Conservation (phyloP, 2,329 filamentous ascomycete genomes). For the Epichloe brachyelytri region DNA sequence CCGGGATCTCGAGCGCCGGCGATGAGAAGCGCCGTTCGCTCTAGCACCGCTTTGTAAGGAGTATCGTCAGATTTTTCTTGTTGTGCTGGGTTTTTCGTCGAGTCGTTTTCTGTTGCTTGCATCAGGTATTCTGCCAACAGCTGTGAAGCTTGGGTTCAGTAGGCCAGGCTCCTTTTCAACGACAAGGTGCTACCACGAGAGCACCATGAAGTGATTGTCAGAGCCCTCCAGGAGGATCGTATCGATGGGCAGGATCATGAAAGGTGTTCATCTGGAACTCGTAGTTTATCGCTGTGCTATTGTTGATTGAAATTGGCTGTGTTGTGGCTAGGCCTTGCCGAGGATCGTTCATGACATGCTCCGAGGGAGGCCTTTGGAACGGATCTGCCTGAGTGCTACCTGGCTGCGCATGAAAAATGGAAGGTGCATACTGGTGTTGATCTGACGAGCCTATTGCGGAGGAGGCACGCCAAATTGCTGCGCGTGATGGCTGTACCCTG, state of each 20-base stretch:
- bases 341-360: constrained; percentile 13
- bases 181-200: neutral
- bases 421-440: constrained; percentile 4
- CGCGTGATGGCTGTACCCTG: constrained; percentile 14
- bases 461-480: constrained; percentile 2
- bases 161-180: neutral
- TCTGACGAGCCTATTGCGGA: constrained; percentile 3
- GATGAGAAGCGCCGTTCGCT: no score
- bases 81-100: no score
- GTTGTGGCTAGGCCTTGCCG: constrained; percentile 9
- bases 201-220: constrained; percentile 8
- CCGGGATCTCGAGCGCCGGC: no score
- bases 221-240: constrained; percentile 11
- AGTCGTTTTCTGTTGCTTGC: no score
- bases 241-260: constrained; percentile 9
- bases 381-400: constrained; percentile 1
- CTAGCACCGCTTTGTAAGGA: no score
- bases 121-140: no score
- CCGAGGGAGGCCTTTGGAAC: constrained; percentile 9
- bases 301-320: constrained; percentile 11
- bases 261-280: constrained; percentile 14
- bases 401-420: constrained; percentile 1
- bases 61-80: no score
- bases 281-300: constrained; percentile 13
- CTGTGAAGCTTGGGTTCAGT: neutral